Evolutionary conservation across 371 early-diverging fungal species (phyloP), one percentile per base, ranked within the genome.

Genomic region (Synchytrium microbalum): DNA sequence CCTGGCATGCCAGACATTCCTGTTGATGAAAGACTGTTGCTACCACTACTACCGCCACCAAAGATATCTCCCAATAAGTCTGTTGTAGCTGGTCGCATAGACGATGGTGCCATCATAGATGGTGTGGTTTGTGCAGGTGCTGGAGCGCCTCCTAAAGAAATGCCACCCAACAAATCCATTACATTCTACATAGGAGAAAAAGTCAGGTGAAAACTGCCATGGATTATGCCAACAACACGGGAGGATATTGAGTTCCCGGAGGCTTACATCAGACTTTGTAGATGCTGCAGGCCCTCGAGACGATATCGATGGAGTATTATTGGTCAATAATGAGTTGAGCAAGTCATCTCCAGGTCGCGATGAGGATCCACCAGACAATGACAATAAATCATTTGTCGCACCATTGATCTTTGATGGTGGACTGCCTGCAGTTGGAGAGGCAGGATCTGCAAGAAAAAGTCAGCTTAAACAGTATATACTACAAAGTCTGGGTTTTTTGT

Each of bases 11-110:
- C 55, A 1, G 63, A 30, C 2, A 58, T 28, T 28, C 51, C 2
- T 14, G 73, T 19, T 0, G 64, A n/a, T 0, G 69, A 46, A 32
- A n/a, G n/a, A 38, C 46, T 38, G 19, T 5, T 10, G 5, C 8
- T 14, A 24, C 74, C 65, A 19, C 73, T 56, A 0, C 76, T 28
- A 0, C 75, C 63, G 29, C 70, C 72, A 29, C 91, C 87, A 72
- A 95, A 92, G 32, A 93, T 70, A 69, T 92, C 93, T 1, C 89
- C 92, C 33, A 95, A 76, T 28, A 92, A 74, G 68, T 91, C 91
- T 3, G 80, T 78, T 63, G 71, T 58, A 27, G 51, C 58, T n/a
- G 72, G 32, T n/a, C 79, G 38, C 56, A 72, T 70, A 16, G 30
- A 54, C n/a, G 51, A 60, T 3, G 57, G 59, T 30, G 70, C 63